phyloP scores from a whole-genome alignment of 805 yeast species.

The Torulaspora indica region DNA sequence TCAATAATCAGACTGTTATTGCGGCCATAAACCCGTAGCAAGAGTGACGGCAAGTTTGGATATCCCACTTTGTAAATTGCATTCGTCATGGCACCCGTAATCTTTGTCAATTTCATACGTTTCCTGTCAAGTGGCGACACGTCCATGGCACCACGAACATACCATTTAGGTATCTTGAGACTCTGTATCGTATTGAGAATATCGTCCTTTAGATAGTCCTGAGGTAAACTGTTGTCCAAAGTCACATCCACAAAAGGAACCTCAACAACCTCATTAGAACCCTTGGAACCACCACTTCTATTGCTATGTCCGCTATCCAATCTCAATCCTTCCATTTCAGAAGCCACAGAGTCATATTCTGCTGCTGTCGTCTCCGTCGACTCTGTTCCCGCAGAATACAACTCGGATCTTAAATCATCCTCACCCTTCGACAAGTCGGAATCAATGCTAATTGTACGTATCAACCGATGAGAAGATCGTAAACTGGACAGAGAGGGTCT shows the following conservation, averaged over 20 bases:
- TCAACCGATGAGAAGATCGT: slow-evolving; percentile 29
- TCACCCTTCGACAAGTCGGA: slow-evolving; percentile 15
- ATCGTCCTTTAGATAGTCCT: slow-evolving; percentile 82
- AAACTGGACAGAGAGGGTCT: slow-evolving; percentile 27
- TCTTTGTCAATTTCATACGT: slow-evolving; percentile 54
- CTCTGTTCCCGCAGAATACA: slow-evolving; percentile 5
- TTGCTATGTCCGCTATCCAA: slow-evolving; percentile 8
- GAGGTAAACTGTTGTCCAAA: slow-evolving; percentile 72
- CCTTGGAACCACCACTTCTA: neutral
- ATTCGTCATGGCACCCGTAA: slow-evolving; percentile 91
- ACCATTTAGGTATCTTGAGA: slow-evolving; percentile 77
- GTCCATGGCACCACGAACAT: slow-evolving; percentile 38
- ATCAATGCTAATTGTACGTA: slow-evolving; percentile 30
- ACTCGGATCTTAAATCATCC: slow-evolving; percentile 6
- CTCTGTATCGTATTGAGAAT: slow-evolving; percentile 58
- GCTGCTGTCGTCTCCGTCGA: slow-evolving; percentile 8
- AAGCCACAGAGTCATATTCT: slow-evolving; percentile 7
- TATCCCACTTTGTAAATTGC: slow-evolving; percentile 76
- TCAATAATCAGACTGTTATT: slow-evolving; percentile 84
- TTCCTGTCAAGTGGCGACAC: slow-evolving; percentile 36
- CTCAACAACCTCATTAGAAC: slow-evolving; percentile 25
- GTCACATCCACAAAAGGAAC: slow-evolving; percentile 51
- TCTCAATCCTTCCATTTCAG: slow-evolving; percentile 7
- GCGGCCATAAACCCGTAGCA: slow-evolving; percentile 83
- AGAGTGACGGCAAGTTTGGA: slow-evolving; percentile 53